These are phyloP conservation scores for Arctium lappa DNA, from an alignment of 129 eudicot genomes.

Conservation along the genomic window DNA sequence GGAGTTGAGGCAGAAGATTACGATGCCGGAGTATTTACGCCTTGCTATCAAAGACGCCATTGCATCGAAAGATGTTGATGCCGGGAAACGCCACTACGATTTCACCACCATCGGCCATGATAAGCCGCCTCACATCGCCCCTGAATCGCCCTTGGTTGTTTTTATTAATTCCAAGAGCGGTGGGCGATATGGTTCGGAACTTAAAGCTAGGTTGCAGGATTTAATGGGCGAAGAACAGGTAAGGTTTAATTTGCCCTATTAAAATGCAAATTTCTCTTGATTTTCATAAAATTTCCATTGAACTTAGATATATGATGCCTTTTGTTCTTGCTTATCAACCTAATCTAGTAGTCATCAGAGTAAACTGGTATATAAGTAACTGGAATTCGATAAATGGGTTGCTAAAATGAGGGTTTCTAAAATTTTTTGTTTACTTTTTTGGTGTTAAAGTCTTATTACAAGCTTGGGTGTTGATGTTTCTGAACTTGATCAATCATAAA, in stretches of 20 bases:
- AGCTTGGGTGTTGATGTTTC: not conserved
- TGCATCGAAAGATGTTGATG: conserved; percentile 36
- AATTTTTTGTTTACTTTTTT: not conserved
- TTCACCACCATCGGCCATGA: conserved; percentile 27
- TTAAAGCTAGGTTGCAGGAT: conserved; percentile 58
- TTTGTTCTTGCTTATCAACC: not conserved
- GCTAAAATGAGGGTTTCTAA: not conserved
- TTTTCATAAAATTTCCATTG: not conserved
- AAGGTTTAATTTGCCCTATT: not conserved
- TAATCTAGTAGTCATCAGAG: not conserved
- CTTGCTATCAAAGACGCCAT: conserved; percentile 68
- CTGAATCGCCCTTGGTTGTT: conserved; percentile 72
- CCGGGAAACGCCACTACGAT: conserved; percentile 38
- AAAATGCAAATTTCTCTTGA: not conserved
- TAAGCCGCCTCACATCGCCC: conserved; percentile 14
- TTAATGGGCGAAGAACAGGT: conserved; percentile 96
- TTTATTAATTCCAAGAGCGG: conserved; percentile 87
- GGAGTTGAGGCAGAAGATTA: conserved; percentile 48
- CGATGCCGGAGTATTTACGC: conserved; percentile 71
- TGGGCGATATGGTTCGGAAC: conserved; percentile 80
- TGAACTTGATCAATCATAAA: not conserved
- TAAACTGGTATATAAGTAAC: not conserved
- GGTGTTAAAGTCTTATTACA: not conserved
- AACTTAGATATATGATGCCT: not conserved
- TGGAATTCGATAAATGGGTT: not conserved